Percentiles rank a stretch among this genome's conserved stretches.
These are phyloP conservation scores for Chlorencoelia australis DNA, from an alignment of 2,329 filamentous ascomycete species.

Conservation along the genomic window DNA sequence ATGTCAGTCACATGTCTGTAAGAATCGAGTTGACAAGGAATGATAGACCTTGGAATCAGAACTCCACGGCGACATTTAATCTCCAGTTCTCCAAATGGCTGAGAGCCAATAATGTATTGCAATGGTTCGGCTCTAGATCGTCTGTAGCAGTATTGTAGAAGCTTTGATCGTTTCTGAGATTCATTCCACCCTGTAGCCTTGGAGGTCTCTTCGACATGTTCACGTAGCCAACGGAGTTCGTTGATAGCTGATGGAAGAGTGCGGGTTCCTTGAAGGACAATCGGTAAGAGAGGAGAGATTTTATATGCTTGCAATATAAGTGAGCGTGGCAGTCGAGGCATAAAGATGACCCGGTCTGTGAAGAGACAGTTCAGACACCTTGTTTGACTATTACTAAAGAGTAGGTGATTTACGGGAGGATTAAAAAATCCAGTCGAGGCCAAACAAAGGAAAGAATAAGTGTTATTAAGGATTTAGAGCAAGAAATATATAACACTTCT, in stretches of 20 bases:
- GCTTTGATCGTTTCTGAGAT: constrained; percentile 11
- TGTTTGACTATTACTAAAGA: too few relatives aligned
- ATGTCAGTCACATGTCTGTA: constrained; percentile 1
- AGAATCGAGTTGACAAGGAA: background rate
- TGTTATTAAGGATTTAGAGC: too few relatives aligned
- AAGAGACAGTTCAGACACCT: too few relatives aligned
- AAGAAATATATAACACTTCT: too few relatives aligned
- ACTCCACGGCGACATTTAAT: constrained; percentile 69
- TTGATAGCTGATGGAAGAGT: constrained; percentile 52
- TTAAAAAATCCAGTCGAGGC: too few relatives aligned
- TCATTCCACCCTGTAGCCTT: constrained; percentile 7
- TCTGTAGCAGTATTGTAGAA: constrained; percentile 36
- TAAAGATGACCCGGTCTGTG: constrained; percentile 22
- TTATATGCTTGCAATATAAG: constrained; percentile 44
- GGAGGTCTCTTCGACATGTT: constrained; percentile 38
- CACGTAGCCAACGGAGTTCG: constrained; percentile 64
- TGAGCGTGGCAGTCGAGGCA: constrained; percentile 54
- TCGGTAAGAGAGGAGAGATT: constrained; percentile 45
- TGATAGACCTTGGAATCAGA: constrained; percentile 63
- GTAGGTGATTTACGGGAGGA: too few relatives aligned
- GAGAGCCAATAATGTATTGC: constrained; percentile 80
- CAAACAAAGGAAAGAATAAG: too few relatives aligned
- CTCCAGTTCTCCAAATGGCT: constrained; percentile 78
- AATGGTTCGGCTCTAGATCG: constrained; percentile 60
- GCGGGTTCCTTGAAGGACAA: constrained; percentile 54